Conservation (phyloP, 1,284 basidiomycete genomes). For the Wallemia hederae region DNA sequence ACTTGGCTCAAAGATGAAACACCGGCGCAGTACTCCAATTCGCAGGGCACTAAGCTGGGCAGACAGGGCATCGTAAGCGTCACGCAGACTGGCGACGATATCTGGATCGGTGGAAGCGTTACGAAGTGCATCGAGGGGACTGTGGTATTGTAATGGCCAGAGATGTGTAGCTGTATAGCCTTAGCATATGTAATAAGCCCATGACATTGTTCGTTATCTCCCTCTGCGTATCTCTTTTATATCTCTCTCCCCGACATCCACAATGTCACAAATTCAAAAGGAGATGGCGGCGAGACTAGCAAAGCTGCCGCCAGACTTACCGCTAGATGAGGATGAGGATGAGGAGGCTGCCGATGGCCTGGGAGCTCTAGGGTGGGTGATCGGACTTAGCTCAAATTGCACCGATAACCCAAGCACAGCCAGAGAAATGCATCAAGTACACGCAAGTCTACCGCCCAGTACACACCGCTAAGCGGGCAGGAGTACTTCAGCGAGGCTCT, state of each 20-base stretch:
- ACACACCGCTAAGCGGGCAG: slow-evolving; percentile 7
- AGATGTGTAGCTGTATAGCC: too few species aligned
- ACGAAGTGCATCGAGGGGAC: background rate
- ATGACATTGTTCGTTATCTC: background rate
- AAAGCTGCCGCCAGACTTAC: background rate
- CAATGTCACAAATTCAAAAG: background rate
- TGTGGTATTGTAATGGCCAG: background rate
- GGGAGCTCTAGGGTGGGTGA: background rate
- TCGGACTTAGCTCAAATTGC: background rate
- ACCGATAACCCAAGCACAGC: background rate
- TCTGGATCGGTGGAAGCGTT: background rate
- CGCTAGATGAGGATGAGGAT: background rate
- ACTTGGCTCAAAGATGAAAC: background rate
- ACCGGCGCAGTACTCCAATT: background rate
- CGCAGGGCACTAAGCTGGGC: background rate
- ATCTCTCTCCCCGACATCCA: background rate
- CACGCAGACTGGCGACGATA: background rate
- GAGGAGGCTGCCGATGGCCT: background rate
- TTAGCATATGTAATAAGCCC: too few species aligned
- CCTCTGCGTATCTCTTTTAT: background rate
- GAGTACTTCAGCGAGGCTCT: slow-evolving; percentile 7
- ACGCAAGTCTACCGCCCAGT: slow-evolving; percentile 3
- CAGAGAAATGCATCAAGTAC: background rate
- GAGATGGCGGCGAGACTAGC: background rate
- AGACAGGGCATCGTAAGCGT: background rate